Percentiles rank a stretch among this genome's conserved stretches.
phyloP scores from a whole-genome alignment of 331 rosid genomes.

The Quercus phellos region DNA sequence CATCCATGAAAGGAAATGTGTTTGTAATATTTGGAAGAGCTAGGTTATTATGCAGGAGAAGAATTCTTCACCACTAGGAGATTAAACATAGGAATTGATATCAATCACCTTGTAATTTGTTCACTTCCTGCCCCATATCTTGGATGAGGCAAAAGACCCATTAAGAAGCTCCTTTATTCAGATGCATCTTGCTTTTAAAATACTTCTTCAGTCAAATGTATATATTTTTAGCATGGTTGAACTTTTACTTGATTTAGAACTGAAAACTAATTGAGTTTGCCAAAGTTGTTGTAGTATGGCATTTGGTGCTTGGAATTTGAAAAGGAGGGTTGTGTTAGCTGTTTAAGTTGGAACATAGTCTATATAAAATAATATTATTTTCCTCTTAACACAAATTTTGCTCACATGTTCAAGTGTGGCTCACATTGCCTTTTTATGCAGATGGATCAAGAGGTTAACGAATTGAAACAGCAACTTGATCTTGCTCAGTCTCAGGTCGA shows the following conservation, averaged over 20 bases:
- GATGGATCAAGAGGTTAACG: slow-evolving; percentile 73
- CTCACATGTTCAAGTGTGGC: slow-evolving; percentile 7
- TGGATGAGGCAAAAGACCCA: neutral
- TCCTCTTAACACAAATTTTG: neutral
- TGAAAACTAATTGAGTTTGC: neutral
- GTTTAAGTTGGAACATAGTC: neutral
- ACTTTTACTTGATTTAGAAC: neutral
- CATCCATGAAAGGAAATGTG: neutral
- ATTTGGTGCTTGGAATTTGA: neutral
- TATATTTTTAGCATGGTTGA: neutral
- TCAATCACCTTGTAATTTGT: neutral
- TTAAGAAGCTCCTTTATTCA: neutral
- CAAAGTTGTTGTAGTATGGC: neutral
- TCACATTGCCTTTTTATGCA: slow-evolving; percentile 28
- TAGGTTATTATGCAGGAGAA: neutral
- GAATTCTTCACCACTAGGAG: neutral
- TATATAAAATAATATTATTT: neutral
- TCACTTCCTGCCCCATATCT: neutral
- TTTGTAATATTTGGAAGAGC: neutral
- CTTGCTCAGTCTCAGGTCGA: slow-evolving; percentile 57
- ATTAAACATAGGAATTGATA: neutral
- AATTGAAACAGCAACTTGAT: slow-evolving; percentile 65
- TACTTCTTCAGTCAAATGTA: neutral
- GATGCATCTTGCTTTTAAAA: neutral
- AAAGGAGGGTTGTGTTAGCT: neutral